Evolutionary conservation across 257 asterid species (phyloP), one percentile per base, ranked within the genome.

Genomic region (Solanum chmielewskii): DNA sequence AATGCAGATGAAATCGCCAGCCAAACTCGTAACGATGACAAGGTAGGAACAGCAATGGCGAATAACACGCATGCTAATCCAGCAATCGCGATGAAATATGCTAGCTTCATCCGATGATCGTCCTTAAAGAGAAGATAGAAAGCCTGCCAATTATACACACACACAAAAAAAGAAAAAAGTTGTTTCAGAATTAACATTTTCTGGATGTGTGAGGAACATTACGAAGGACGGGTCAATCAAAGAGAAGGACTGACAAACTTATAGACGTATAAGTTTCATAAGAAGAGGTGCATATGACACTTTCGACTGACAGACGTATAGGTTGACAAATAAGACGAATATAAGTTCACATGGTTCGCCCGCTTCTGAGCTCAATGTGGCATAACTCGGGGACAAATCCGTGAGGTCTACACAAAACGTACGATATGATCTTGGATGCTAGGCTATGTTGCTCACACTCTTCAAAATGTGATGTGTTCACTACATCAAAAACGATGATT

Each of bases 11-110:
- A 96, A 89, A 96, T 89, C 6, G 90, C 93, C 64, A 96, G 92
- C 99, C 99, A 96, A 81, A 93, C 31, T 82, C 96, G 89, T 85
- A 96, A 88, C 1, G 99, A 98, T 41, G 99, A 96, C 87, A 96
- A 93, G 90, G 95, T 97, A 25, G 99, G 99, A 83, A 93, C 90
- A 31, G 88, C 88, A 86, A 96, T 95, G 80, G 99, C 99, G 68
- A 95, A 96, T 25, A 95, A 85, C 59, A 71, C 95, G 85, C 99
- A 96, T 4, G 91, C 95, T 23, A 94, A 6, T 75, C 99, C 98
- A 29, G 98, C 94, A 60, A 96, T 45, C n/a, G 91, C 92, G 49
- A 96, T 95, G 66, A 92, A 94, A 86, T 96, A 85, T 13, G 98
- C 98, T 84, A 96, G 96, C 92, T 93, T 93, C 96, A 96, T 88